Percentiles rank a stretch among this genome's conserved stretches.
Evolutionary conservation across 2,329 filamentous ascomycete genomes (phyloP).

Genomic region (Colletotrichum limetticola): DNA sequence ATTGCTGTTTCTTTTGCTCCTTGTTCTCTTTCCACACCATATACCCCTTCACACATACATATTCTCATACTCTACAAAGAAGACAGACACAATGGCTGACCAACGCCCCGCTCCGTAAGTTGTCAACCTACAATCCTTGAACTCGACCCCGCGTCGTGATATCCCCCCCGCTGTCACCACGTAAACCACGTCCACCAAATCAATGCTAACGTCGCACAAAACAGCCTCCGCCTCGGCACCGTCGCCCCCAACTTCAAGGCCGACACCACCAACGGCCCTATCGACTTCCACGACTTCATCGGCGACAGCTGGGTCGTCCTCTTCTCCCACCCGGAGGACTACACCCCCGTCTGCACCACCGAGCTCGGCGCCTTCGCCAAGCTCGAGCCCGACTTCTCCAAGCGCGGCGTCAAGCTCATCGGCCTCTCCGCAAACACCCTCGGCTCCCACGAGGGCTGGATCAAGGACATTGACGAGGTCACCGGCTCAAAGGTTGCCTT

Average conservation of each 20-base stretch:
- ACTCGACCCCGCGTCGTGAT: constrained; percentile 9
- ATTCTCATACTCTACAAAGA: background rate
- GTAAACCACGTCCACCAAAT: too few relatives aligned
- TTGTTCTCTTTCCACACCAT: background rate
- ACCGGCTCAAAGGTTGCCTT: constrained; percentile 76
- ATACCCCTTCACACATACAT: background rate
- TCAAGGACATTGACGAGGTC: constrained; percentile 87
- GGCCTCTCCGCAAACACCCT: constrained; percentile 90
- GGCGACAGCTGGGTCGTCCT: constrained; percentile 83
- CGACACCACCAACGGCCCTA: constrained; percentile 80
- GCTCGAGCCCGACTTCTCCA: constrained; percentile 87
- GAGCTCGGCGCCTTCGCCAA: constrained; percentile 94
- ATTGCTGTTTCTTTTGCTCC: background rate
- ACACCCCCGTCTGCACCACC: constrained; percentile 95
- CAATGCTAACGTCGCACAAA: constrained; percentile 5
- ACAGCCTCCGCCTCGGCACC: constrained; percentile 72
- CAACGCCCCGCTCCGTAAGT: constrained; percentile 36
- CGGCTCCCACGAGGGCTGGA: constrained; percentile 86
- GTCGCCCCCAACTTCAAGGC: constrained; percentile 85
- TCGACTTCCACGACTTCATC: constrained; percentile 86
- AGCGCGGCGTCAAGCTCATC: constrained; percentile 90
- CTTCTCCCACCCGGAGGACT: constrained; percentile 90
- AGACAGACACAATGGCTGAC: constrained; percentile 37
- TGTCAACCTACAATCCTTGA: background rate
- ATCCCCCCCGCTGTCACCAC: background rate